These are phyloP conservation scores for Fomitopsis palustris DNA, from an alignment of 1,284 basidiomycete genomes.

Conservation along the genomic window DNA sequence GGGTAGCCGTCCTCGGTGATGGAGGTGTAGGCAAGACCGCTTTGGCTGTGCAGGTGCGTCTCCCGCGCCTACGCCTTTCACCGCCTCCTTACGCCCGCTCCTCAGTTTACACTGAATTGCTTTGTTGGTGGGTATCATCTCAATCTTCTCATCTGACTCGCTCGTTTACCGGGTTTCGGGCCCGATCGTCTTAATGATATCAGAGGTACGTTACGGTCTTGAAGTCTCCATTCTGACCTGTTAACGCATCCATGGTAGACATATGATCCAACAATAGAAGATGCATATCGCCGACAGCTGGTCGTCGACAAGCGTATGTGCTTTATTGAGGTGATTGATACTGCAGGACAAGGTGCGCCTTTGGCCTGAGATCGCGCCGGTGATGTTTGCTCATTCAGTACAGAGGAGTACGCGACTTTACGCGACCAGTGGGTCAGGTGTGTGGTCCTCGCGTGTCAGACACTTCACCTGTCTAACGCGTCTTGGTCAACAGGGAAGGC, in stretches of 20 bases:
- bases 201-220: constrained; percentile 13
- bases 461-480: not conserved
- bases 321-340: constrained; percentile 91
- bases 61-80: constrained; percentile 5
- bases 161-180: constrained; percentile 13
- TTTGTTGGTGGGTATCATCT: constrained; percentile 69
- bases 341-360: constrained; percentile 84
- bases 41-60: constrained; percentile 85
- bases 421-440: constrained; percentile 99
- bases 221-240: not conserved
- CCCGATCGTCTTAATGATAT: constrained; percentile 11
- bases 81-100: constrained; percentile 13
- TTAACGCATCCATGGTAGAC: constrained; percentile 43
- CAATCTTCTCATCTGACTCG: constrained; percentile 15
- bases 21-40: constrained; percentile 99
- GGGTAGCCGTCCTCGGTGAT: constrained; percentile 93
- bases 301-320: constrained; percentile 91
- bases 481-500: constrained; percentile 69
- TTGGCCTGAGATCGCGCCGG: not conserved
- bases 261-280: constrained; percentile 92
- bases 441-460: constrained; percentile 25
- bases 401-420: constrained; percentile 96
- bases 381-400: constrained; percentile 10
- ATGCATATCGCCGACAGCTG: constrained; percentile 90
- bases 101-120: constrained; percentile 89